These are phyloP conservation scores for Solanum commersonii DNA, from an alignment of 257 asterid genomes.

Conservation along the genomic window DNA sequence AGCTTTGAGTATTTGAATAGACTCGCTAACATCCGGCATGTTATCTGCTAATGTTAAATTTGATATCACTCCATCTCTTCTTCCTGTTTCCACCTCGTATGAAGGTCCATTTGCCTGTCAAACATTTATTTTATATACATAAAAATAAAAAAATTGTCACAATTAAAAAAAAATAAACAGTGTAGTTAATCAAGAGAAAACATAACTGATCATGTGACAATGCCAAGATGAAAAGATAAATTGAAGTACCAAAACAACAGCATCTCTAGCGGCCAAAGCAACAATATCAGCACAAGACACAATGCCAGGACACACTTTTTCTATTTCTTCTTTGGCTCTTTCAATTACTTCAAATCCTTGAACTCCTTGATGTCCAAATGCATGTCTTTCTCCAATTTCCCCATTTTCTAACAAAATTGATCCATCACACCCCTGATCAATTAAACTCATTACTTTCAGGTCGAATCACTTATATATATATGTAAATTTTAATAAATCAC, in stretches of 20 bases:
- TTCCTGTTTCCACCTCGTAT: conserved; percentile 61
- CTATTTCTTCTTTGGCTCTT: conserved; percentile 46
- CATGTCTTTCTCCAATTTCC: conserved; percentile 33
- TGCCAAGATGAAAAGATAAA: neutral
- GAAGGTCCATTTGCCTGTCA: conserved; percentile 52
- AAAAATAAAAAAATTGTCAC: neutral
- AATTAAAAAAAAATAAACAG: neutral
- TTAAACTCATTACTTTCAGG: neutral
- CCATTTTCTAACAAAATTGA: conserved; percentile 58
- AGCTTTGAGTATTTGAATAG: conserved; percentile 36
- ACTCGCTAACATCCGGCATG: conserved; percentile 69
- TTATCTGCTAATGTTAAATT: conserved; percentile 25
- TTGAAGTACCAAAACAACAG: conserved; percentile 35
- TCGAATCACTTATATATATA: neutral
- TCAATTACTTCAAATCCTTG: conserved; percentile 62
- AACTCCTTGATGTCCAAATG: conserved; percentile 73
- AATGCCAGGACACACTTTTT: conserved; percentile 39
- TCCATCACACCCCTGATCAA: conserved; percentile 74
- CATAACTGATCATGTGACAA: neutral
- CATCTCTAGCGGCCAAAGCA: conserved; percentile 85
- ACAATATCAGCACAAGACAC: conserved; percentile 84
- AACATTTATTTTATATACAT: neutral
- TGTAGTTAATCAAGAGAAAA: neutral
- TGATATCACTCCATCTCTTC: conserved; percentile 66
- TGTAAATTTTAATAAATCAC: neutral